Conservation (phyloP, 805 yeast genomes). For the Ogataea nonfermentans region DNA sequence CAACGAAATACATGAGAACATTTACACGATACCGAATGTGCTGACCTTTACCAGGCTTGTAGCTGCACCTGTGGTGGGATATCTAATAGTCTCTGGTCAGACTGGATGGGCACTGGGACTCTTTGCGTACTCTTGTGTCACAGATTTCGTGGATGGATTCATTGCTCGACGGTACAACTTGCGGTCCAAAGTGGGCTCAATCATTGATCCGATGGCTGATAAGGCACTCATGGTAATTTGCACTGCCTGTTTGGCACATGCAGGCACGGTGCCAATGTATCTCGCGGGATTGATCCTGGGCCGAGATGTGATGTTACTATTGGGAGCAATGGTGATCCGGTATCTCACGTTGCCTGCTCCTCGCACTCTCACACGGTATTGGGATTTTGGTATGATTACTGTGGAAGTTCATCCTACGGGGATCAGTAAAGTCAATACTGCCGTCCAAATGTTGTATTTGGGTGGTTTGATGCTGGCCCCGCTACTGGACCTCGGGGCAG, state of each 20-base stretch:
- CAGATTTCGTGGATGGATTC: constrained; percentile 90
- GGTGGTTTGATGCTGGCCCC: constrained; percentile 62
- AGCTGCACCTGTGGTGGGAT: constrained; percentile 84
- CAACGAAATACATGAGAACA: constrained; percentile 48
- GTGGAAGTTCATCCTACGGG: constrained; percentile 86
- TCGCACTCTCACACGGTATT: constrained; percentile 64
- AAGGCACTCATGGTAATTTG: constrained; percentile 84
- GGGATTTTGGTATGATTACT: constrained; percentile 77
- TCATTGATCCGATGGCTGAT: constrained; percentile 95
- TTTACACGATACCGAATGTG: constrained; percentile 83
- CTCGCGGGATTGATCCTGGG: constrained; percentile 75
- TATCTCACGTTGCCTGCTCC: constrained; percentile 75
- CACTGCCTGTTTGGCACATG: constrained; percentile 70
- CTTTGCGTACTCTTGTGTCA: constrained; percentile 81
- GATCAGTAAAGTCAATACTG: constrained; percentile 86
- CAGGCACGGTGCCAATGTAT: constrained; percentile 67
- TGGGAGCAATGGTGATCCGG: constrained; percentile 71
- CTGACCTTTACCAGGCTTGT: constrained; percentile 79
- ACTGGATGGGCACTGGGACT: constrained; percentile 64
- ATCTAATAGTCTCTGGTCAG: constrained; percentile 63
- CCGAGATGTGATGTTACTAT: constrained; percentile 70
- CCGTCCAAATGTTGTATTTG: constrained; percentile 86
- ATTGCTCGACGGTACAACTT: constrained; percentile 80
- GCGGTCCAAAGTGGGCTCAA: constrained; percentile 82
- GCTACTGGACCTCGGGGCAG: constrained; percentile 32